Evolutionary conservation across 352 stramenopile species (phyloP), one percentile per base, ranked within the genome.

Genomic region (Globisporangium cederbergense): DNA sequence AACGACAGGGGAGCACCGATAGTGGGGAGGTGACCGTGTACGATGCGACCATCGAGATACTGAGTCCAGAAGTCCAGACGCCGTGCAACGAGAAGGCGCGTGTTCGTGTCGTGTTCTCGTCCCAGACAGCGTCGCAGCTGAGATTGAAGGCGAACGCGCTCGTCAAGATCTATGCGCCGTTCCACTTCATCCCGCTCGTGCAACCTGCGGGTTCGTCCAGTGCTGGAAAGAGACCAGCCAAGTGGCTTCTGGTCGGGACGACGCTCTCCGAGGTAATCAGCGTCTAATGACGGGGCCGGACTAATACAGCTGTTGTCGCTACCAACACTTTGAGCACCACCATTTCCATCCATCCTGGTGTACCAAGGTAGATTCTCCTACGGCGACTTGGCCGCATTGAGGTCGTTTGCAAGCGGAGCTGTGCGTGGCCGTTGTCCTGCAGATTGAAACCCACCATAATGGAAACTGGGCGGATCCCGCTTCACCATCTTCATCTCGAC

Each of bases 91-190:
- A 40, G 36, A 47, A 49, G 38, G 40, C 60, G 8, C 47, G 66
- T 10, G 30, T 88, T 34, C 70, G 78, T 36, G 68, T 75, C 2
- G 65, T 78, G 6, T 86, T 90, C 53, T 60, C 70, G 0, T 46
- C 65, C 0, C 70, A 75, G 25, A 70, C 67, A 5, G 64, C 64
- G 3, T 42, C 74, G 11, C 65, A 64, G 18, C 64, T 86, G 30
- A 77, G 75, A 25, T 58, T 87, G 30, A 58, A 51, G 11, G 50
- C 58, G 5, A 71, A 66, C 28, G 68, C 58, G 13, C 54, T 74
- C 38, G 20, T 90, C 11, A 80, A 78, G 51, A 68, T 90, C 30
- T 90, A 79, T 28, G 71, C 74, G 49, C 83, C 83, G n/a, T 79
- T 88, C 62, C 76, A 87, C 49, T 82, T 91, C 49, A 59, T 90